These are phyloP conservation scores for Lachnellula occidentalis DNA, from an alignment of 2,329 filamentous ascomycete genomes.

Conservation along the genomic window DNA sequence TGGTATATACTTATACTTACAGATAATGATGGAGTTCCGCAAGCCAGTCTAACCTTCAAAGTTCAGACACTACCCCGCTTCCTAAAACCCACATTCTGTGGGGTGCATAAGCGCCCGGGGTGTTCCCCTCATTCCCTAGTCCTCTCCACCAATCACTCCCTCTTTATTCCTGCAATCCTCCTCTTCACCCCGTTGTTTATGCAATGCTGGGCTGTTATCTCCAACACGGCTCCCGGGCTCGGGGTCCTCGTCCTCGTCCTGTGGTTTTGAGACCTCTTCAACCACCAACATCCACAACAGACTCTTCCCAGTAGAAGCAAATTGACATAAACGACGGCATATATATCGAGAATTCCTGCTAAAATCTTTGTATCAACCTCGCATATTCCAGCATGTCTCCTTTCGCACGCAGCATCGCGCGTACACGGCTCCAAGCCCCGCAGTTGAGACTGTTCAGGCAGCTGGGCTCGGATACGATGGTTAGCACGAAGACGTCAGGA, in stretches of 20 bases:
- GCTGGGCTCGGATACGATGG: conserved; percentile 1
- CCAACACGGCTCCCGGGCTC: not conserved
- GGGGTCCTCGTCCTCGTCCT: not conserved
- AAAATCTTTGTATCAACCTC: not conserved
- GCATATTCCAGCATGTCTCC: conserved; percentile 7
- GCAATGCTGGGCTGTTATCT: not conserved
- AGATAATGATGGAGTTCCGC: no score
- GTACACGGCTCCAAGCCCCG: conserved; percentile 11
- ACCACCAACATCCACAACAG: not conserved
- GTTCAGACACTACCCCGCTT: no score
- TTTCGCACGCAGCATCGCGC: conserved; percentile 11
- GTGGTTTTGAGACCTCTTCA: not conserved
- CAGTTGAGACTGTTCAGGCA: not conserved
- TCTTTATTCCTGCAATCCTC: not conserved
- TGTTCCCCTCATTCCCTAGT: not conserved
- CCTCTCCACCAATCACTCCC: not conserved
- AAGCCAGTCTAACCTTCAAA: not conserved
- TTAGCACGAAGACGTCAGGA: conserved; percentile 2
- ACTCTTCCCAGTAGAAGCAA: no score
- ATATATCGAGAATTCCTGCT: not conserved
- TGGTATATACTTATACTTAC: no score
- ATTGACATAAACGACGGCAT: not conserved
- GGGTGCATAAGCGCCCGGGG: not conserved
- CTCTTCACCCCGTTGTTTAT: not conserved
- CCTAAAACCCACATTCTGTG: not conserved